These are phyloP conservation scores for Dalbergia cochinchinensis DNA, from an alignment of 306 rosid genomes.

Conservation along the genomic window DNA sequence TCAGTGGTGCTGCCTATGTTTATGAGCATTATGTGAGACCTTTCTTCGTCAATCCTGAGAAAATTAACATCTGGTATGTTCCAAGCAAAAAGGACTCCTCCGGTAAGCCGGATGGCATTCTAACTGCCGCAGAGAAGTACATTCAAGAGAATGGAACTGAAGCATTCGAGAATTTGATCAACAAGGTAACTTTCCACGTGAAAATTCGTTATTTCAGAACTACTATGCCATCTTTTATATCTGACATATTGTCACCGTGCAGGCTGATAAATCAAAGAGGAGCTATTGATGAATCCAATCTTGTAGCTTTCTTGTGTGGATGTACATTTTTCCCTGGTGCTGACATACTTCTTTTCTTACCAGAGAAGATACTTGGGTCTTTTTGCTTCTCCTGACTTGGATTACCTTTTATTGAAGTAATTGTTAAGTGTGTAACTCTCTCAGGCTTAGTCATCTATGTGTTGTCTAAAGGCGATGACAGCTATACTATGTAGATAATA, in stretches of 20 bases:
- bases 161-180: constrained; percentile 74
- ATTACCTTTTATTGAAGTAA: background rate
- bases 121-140: constrained; percentile 91
- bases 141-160: constrained; percentile 79
- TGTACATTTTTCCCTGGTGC: constrained; percentile 41
- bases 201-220: constrained; percentile 15
- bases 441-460: background rate
- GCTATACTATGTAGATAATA: constrained; percentile 2
- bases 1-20: constrained; percentile 91
- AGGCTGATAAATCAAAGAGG: constrained; percentile 81
- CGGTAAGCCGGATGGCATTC: constrained; percentile 71
- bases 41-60: constrained; percentile 72
- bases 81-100: constrained; percentile 77
- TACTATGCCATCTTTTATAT: constrained; percentile 17
- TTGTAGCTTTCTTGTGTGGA: constrained; percentile 31
- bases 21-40: constrained; percentile 92
- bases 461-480: constrained; percentile 6
- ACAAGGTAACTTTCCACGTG: constrained; percentile 60
- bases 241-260: constrained; percentile 38
- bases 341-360: constrained; percentile 12
- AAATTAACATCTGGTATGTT: constrained; percentile 87
- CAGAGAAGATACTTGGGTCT: constrained; percentile 1
- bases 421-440: background rate
- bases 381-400: background rate
- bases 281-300: constrained; percentile 41